These are phyloP conservation scores for Spizellomyces sp. DNA, from an alignment of 192 early-diverging fungal genomes.

Conservation along the genomic window DNA sequence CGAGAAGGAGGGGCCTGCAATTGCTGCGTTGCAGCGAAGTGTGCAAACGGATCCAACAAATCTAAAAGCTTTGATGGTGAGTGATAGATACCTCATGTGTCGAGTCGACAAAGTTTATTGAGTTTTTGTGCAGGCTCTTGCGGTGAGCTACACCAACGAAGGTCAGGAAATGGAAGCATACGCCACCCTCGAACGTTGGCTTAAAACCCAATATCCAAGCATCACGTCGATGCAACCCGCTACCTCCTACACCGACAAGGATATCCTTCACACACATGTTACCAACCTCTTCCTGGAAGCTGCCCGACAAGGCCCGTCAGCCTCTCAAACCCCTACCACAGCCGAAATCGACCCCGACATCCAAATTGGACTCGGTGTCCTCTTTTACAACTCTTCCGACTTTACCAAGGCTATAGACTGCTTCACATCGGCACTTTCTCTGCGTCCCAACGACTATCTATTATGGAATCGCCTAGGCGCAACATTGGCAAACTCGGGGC, in stretches of 20 bases:
- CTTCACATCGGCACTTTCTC: conserved; percentile 87
- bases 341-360: conserved; percentile 88
- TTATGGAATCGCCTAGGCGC: conserved; percentile 98
- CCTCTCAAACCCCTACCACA: conserved; percentile 17
- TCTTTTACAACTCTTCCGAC: conserved; percentile 93
- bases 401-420: conserved; percentile 97
- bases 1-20: conserved; percentile 89
- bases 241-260: conserved; percentile 62
- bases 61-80: conserved; percentile 72
- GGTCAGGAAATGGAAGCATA: conserved; percentile 82
- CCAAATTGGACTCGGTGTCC: conserved; percentile 90
- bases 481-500: conserved; percentile 88
- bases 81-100: too few relatives aligned
- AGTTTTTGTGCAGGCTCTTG: conserved; percentile 51
- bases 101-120: too few relatives aligned
- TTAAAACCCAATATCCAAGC: conserved; percentile 72
- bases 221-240: conserved; percentile 41
- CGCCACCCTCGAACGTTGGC: conserved; percentile 87
- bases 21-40: conserved; percentile 84
- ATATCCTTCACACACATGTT: conserved; percentile 75
- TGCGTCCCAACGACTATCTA: conserved; percentile 87
- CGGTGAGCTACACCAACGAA: conserved; percentile 96
- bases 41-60: conserved; percentile 71
- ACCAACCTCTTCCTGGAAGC: conserved; percentile 76
- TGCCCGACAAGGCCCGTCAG: conserved; percentile 61